phyloP scores from a whole-genome alignment of 441 rosid genomes.

The Capsella rubella region DNA sequence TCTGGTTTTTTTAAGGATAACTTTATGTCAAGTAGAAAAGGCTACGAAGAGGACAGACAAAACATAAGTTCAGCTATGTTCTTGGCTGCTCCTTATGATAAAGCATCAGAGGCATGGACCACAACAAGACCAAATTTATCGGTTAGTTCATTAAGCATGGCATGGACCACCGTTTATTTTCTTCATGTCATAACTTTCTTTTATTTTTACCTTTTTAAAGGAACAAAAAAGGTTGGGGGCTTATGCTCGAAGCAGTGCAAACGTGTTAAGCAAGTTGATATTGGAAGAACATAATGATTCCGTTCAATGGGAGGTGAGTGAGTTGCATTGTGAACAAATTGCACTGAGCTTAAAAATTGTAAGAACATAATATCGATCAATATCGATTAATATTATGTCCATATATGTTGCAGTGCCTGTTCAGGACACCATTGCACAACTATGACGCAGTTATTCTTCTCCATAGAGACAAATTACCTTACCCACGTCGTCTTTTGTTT shows the following conservation, averaged over 20 bases:
- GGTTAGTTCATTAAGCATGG: slow-evolving; percentile 58
- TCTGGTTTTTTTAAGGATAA: slow-evolving; percentile 56
- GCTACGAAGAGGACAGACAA: slow-evolving; percentile 55
- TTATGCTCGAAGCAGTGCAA: slow-evolving; percentile 91
- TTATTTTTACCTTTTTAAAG: slow-evolving; percentile 47
- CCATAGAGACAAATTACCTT: slow-evolving; percentile 76
- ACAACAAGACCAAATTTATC: slow-evolving; percentile 60
- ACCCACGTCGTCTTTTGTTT: slow-evolving; percentile 80
- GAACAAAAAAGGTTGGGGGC: slow-evolving; percentile 87
- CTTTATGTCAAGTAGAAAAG: slow-evolving; percentile 72
- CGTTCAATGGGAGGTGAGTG: slow-evolving; percentile 87
- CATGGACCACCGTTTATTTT: not conserved
- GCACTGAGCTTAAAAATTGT: not conserved
- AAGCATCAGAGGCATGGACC: slow-evolving; percentile 96
- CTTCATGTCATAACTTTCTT: slow-evolving; percentile 14
- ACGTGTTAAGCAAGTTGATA: slow-evolving; percentile 71
- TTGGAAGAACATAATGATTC: slow-evolving; percentile 62
- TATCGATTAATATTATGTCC: not conserved
- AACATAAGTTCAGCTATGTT: slow-evolving; percentile 74
- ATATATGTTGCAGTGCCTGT: slow-evolving; percentile 68
- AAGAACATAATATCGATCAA: not conserved
- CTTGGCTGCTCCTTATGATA: slow-evolving; percentile 88
- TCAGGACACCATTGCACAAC: slow-evolving; percentile 88
- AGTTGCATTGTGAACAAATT: slow-evolving; percentile 8
- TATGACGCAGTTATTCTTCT: slow-evolving; percentile 90